Evolutionary conservation across 306 rosid genomes (phyloP), one percentile per base, ranked within the genome.

Genomic region (Lagenaria siceraria): DNA sequence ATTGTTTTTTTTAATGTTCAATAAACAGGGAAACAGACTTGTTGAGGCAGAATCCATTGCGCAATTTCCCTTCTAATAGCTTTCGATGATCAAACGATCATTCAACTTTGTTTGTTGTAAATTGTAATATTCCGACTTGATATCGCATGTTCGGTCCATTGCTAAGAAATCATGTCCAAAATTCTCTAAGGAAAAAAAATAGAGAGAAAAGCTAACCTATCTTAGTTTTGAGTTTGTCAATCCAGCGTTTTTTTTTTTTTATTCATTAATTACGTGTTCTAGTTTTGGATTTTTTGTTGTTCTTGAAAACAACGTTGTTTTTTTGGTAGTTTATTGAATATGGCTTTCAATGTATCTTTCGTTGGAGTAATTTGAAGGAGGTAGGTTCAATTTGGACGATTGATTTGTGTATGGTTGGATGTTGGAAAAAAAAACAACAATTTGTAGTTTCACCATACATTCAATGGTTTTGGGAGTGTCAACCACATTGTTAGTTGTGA

Each of bases 31-130:
- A 94, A 87, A 83, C 96, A 8, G 96, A 94, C 74, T 76, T 91
- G 74, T 76, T 94, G 63, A 83, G 96, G 86, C 86, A 84, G 88
- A 86, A 91, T 58, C 98, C 98, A 70, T 79, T 94, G n/a, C 94
- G 94, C 74, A 86, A 94, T 72, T 94, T 94, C 36, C 97, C 93
- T 56, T 84, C 81, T 31, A 84, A 48, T 86, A 90, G 92, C 76
- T 90, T 93, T 40, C 97, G 97, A 87, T 90, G 86, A 84, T 49
- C 52, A 10, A 15, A 35, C 17, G 40, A 10, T 38, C 6, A 21
- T 12, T 36, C 55, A 24, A 54, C 75, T 69, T 14, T 69, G 54
- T 43, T 11, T 43, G 54, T 69, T 69, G 75, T 65, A 65, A 63
- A 43, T 51, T 64, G 43, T 73, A 42, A 69, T 43, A 8, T 14